A percentile compares a stretch with the other conserved stretches of the same genome.
Evolutionary conservation across 805 yeast species (phyloP).

Genomic region (Blastobotrys chiropterorum): DNA sequence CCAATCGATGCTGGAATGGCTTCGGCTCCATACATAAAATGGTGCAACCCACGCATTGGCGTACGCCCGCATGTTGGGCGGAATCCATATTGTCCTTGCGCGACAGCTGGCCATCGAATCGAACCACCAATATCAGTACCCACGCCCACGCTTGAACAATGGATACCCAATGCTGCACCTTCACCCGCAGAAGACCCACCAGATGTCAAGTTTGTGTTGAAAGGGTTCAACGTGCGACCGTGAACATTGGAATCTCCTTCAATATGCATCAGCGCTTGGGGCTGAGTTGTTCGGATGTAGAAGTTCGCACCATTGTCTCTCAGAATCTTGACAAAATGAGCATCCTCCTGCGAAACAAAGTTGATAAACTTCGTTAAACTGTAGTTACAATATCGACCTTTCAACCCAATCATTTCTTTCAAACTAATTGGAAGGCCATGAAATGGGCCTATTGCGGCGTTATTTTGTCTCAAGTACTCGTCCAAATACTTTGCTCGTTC

Average conservation of each 20-base stretch:
- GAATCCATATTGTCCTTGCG: constrained; percentile 43
- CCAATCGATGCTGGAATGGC: constrained; percentile 43
- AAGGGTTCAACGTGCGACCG: constrained; percentile 44
- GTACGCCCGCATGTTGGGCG: constrained; percentile 38
- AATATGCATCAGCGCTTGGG: constrained; percentile 45
- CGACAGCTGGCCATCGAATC: constrained; percentile 44
- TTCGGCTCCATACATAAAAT: constrained; percentile 23
- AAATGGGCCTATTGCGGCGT: constrained; percentile 50
- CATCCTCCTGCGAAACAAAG: constrained; percentile 13
- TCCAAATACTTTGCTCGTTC: constrained; percentile 50
- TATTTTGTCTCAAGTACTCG: constrained; percentile 39
- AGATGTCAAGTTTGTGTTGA: constrained; percentile 38
- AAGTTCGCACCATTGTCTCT: constrained; percentile 44
- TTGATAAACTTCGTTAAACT: not conserved
- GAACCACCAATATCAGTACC: constrained; percentile 54
- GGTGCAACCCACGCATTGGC: constrained; percentile 32
- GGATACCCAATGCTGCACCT: constrained; percentile 41
- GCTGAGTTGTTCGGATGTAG: constrained; percentile 49
- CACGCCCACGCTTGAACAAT: constrained; percentile 46
- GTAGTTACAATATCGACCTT: constrained; percentile 1
- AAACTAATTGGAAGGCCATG: constrained; percentile 61
- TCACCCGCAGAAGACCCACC: constrained; percentile 59
- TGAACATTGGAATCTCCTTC: constrained; percentile 41
- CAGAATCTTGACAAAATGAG: constrained; percentile 11
- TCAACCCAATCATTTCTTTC: constrained; percentile 13